Percentiles rank a stretch among this genome's conserved stretches.
Conservation (phyloP, 192 early-diverging fungal species). For the Coemansia erecta region DNA sequence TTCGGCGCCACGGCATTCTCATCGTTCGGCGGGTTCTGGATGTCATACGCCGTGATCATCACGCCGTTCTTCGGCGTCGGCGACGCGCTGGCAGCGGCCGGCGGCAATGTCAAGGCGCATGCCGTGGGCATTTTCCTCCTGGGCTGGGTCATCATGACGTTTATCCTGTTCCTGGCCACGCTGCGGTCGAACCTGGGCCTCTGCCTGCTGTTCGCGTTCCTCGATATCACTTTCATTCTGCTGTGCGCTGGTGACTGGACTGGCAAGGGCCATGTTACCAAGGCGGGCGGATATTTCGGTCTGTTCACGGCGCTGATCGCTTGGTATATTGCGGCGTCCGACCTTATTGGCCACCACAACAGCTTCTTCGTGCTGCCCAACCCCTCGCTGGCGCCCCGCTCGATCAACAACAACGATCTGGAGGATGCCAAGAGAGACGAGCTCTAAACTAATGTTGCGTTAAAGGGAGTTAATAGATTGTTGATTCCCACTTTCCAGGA, state of each 20-base stretch:
- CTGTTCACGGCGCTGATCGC: conserved; percentile 71
- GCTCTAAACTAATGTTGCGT: conserved; percentile 4
- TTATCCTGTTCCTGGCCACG: conserved; percentile 65
- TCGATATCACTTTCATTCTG: conserved; percentile 69
- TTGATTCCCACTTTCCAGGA: background rate
- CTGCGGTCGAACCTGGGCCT: conserved; percentile 63
- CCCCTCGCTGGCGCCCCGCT: conserved; percentile 38
- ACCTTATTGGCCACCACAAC: conserved; percentile 56
- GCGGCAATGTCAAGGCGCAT: conserved; percentile 35
- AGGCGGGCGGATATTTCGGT: conserved; percentile 72
- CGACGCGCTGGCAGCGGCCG: conserved; percentile 33
- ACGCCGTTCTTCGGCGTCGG: conserved; percentile 58
- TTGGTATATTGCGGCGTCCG: conserved; percentile 71
- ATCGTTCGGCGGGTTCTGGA: conserved; percentile 70
- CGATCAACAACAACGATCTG: conserved; percentile 1
- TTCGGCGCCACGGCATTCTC: conserved; percentile 82
- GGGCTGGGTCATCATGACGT: conserved; percentile 68
- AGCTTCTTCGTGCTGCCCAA: conserved; percentile 61
- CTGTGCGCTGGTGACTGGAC: conserved; percentile 63
- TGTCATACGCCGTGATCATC: conserved; percentile 59
- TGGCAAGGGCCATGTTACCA: conserved; percentile 38
- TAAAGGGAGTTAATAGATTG: conserved; percentile 7
- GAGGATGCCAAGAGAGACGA: conserved; percentile 44
- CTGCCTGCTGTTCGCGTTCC: conserved; percentile 63
- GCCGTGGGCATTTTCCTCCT: conserved; percentile 66